phyloP scores from a whole-genome alignment of 305 asterid genomes.

The Solanum hybrid region DNA sequence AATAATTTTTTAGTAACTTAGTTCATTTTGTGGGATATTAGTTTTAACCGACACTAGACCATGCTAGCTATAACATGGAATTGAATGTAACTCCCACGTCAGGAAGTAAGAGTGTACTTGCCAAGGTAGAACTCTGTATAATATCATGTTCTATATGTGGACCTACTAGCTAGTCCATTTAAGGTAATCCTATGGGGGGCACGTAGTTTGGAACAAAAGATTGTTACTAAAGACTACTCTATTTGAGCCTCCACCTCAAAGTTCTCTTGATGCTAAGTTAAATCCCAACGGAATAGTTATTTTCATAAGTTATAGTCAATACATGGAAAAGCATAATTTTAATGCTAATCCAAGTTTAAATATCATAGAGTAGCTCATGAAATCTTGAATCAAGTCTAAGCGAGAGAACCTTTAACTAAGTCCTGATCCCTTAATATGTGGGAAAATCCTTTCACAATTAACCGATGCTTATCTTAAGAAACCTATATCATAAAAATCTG shows the following conservation, averaged over 20 bases:
- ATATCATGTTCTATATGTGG: not conserved
- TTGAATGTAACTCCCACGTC: not conserved
- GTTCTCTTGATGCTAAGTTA: not conserved
- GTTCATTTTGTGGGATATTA: not conserved
- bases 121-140: no score
- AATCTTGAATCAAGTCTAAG: not conserved
- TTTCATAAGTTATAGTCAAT: not conserved
- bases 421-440: not conserved
- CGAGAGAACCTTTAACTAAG: not conserved
- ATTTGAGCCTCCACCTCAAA: not conserved
- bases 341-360: not conserved
- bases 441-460: not conserved
- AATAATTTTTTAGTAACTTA: not conserved
- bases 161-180: not conserved
- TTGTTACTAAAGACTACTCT: not conserved
- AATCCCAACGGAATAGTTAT: not conserved
- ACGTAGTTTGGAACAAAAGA: not conserved
- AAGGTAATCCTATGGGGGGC: not conserved
- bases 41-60: not conserved
- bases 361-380: not conserved
- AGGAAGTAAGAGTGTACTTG: not conserved
- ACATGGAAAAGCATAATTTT: not conserved
- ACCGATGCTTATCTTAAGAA: not conserved
- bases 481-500: no score
- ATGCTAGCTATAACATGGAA: not conserved